Base-by-base conservation (phyloP, 2,329 filamentous ascomycete species). In the Xylaria sp. region DNA sequence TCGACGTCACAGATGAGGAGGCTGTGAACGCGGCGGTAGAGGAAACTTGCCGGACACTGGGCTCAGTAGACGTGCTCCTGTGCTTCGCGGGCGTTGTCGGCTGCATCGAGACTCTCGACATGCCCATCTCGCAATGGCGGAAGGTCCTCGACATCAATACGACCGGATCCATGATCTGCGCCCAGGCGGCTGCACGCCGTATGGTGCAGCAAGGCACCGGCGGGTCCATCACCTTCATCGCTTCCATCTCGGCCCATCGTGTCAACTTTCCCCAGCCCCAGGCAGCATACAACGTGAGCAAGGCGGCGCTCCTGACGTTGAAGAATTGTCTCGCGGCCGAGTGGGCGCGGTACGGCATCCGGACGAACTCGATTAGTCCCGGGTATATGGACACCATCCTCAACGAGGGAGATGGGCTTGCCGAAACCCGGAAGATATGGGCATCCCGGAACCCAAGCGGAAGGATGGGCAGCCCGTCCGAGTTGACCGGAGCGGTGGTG, bases 21-120 rank as follows among this genome's bases (percentile, higher is more conserved):
- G 59, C n/a, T 32, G 60, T 68, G 10, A 46, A 44, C 39, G 32
- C 44, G n/a, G 65, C 59, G 6, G 54, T 63, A 0, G 65, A 59
- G 32, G 65, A 52, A 25, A 52, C 46, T 6, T 34, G 25, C 18
- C 32, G 23, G 25, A n/a, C n/a, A 5, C 12, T 65, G 55, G 65
- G 65, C 12, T 68, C 65, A 12, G 65, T 68, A n/a, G 59, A 68
- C 32, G 60, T 28, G 34, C 55, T 68, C 10, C 34, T 68, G 3
- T 63, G 60, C 50, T 66, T 68, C n/a, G 59, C 59, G 20, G 65
- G 65, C 25, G 65, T 68, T 32, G 65, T 68, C 20, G 65, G 65
- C 18, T 68, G 65, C 52, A 15, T 68, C 20, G 59, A 63, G n/a
- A 59, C 58, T 12, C 60, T 68, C 2, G 52, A 68, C 13, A 68